Evolutionary conservation across 2,329 filamentous ascomycete genomes (phyloP).

Genomic region (Helotiales sp.): DNA sequence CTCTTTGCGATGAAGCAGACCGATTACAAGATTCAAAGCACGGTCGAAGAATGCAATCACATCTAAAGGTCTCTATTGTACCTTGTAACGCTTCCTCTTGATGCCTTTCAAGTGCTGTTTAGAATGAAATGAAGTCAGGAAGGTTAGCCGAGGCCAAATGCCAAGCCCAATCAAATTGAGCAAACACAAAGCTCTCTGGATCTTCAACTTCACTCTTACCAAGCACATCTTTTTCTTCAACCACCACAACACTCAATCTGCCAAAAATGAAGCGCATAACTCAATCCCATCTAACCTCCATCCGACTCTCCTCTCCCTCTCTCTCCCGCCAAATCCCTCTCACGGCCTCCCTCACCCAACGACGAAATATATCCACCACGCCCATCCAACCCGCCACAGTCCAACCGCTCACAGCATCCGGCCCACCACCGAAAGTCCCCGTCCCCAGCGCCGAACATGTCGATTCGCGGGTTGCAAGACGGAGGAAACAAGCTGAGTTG

Average conservation of each 20-base stretch:
- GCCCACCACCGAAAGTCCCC: slow-evolving; percentile 64
- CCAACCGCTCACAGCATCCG: slow-evolving; percentile 57
- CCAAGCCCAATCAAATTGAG: slow-evolving; percentile 8
- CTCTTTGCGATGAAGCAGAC: not conserved
- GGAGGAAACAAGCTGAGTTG: slow-evolving; percentile 59
- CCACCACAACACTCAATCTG: not conserved
- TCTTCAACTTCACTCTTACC: not conserved
- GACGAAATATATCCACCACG: slow-evolving; percentile 35
- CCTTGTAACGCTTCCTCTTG: too few species aligned
- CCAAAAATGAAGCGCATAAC: slow-evolving; percentile 40
- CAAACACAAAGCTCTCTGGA: not conserved
- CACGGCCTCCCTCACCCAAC: slow-evolving; percentile 18
- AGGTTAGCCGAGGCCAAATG: not conserved
- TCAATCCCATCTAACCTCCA: slow-evolving; percentile 28
- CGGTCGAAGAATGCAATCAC: not conserved
- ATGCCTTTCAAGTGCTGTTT: too few species aligned
- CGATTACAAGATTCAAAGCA: not conserved
- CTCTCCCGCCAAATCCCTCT: not conserved
- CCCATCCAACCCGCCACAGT: slow-evolving; percentile 39
- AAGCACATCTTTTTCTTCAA: not conserved
- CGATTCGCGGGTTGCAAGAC: slow-evolving; percentile 53
- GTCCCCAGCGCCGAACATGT: slow-evolving; percentile 48
- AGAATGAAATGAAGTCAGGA: too few species aligned
- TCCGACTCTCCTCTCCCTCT: slow-evolving; percentile 16
- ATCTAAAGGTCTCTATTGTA: too few species aligned